Evolutionary conservation across 257 asterid genomes (phyloP).

Genomic region (Nicotiana attenuata): DNA sequence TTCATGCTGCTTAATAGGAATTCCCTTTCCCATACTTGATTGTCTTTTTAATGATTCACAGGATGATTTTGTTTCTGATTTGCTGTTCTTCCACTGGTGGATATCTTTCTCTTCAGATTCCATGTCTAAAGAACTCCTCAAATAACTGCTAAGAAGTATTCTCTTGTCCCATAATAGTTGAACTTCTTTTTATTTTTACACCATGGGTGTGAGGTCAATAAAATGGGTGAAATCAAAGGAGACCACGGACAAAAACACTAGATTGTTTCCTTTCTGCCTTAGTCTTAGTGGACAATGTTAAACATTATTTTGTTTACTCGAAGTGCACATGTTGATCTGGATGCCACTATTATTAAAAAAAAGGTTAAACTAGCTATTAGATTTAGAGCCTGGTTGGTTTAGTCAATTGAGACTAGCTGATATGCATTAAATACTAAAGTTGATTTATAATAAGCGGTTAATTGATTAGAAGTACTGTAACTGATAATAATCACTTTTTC

Average conservation of each 20-base stretch:
- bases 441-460: background rate
- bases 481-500: background rate
- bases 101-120: background rate
- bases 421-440: background rate
- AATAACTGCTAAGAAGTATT: background rate
- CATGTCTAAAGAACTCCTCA: background rate
- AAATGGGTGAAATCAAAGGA: background rate
- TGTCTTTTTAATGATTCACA: background rate
- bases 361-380: background rate
- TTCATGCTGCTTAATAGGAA: background rate
- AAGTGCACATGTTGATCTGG: background rate
- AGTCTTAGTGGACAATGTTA: background rate
- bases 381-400: background rate
- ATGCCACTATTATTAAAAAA: background rate
- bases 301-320: background rate
- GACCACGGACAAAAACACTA: background rate
- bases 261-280: background rate
- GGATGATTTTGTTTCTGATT: background rate
- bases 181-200: background rate
- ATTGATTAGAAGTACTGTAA: background rate
- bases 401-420: background rate
- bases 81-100: background rate
- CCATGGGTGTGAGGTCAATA: background rate
- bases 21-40: background rate
- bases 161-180: background rate